A percentile compares a stretch with the other conserved stretches of the same genome.
Conservation (phyloP, 805 yeast genomes). For the Candida loeiensis region DNA sequence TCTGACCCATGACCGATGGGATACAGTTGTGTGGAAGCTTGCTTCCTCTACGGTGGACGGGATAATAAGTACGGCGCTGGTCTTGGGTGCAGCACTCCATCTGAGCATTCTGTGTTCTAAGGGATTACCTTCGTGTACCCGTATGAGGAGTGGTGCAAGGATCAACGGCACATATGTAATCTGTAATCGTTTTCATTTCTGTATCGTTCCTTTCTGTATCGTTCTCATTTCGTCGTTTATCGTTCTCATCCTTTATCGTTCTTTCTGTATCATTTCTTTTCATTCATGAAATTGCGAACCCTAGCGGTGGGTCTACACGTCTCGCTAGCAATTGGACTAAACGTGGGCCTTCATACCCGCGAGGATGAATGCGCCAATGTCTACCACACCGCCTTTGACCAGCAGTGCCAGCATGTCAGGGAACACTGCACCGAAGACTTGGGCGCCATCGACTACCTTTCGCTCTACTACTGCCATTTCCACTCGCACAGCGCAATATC, state of each 20-base stretch:
- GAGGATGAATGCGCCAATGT: conserved; percentile 7
- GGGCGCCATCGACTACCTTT: conserved; percentile 38
- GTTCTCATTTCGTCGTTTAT: too few species aligned
- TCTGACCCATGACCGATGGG: conserved; percentile 69
- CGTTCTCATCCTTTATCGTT: too few species aligned
- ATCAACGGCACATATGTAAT: conserved; percentile 46
- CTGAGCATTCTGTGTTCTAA: conserved; percentile 50
- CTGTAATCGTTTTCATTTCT: conserved; percentile 2
- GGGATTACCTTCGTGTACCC: conserved; percentile 76
- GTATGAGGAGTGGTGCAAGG: conserved; percentile 69
- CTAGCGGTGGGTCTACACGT: neutral
- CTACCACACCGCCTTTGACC: conserved; percentile 3
- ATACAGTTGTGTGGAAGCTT: conserved; percentile 45
- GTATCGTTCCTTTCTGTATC: too few species aligned
- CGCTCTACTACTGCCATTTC: conserved; percentile 28
- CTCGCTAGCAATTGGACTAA: neutral
- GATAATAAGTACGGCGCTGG: conserved; percentile 51
- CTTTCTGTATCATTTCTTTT: neutral
- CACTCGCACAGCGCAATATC: conserved; percentile 10
- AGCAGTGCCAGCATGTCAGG: conserved; percentile 34
- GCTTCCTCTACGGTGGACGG: conserved; percentile 48
- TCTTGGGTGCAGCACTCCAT: conserved; percentile 77
- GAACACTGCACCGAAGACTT: conserved; percentile 30
- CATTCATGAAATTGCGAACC: neutral
- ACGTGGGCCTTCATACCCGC: too few species aligned